phyloP scores from a whole-genome alignment of 1,284 basidiomycete genomes.

The Cryptococcus sp. region DNA sequence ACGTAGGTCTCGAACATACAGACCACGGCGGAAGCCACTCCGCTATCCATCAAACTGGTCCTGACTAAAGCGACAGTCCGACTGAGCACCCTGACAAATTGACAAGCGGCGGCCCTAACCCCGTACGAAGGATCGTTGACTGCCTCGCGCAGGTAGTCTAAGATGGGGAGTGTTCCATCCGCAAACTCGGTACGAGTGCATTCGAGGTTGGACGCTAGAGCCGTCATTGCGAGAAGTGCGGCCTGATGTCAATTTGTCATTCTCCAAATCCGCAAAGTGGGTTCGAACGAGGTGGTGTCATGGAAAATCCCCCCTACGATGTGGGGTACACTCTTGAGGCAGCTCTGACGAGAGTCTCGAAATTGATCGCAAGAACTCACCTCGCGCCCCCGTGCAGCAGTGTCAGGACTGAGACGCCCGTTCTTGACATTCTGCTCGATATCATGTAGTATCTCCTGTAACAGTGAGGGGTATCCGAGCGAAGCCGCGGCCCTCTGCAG shows the following conservation, averaged over 20 bases:
- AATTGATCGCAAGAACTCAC: too few relatives aligned
- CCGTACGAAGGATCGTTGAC: slow-evolving; percentile 63
- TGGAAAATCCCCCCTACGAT: too few relatives aligned
- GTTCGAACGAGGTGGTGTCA: too few relatives aligned
- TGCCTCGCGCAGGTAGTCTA: slow-evolving; percentile 57
- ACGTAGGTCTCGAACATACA: slow-evolving; percentile 55
- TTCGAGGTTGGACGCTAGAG: slow-evolving; percentile 65
- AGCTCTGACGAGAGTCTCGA: too few relatives aligned
- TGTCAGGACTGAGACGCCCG: slow-evolving; percentile 52
- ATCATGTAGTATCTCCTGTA: slow-evolving; percentile 21
- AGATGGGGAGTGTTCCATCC: slow-evolving; percentile 51
- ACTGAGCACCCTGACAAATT: slow-evolving; percentile 73
- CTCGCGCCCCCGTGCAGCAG: slow-evolving; percentile 59
- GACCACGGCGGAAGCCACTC: slow-evolving; percentile 67
- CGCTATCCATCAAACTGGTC: slow-evolving; percentile 76
- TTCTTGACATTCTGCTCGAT: slow-evolving; percentile 59
- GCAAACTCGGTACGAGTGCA: slow-evolving; percentile 65
- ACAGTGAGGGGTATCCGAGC: slow-evolving; percentile 23
- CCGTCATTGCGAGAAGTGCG: slow-evolving; percentile 63
- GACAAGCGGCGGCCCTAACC: slow-evolving; percentile 77
- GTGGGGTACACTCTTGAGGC: too few relatives aligned
- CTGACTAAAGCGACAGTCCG: slow-evolving; percentile 71
- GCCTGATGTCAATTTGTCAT: slow-evolving; percentile 54
- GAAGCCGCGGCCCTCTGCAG: slow-evolving; percentile 53
- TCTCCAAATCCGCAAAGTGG: neutral